Percentiles rank a stretch among this genome's conserved stretches.
These are phyloP conservation scores for Lecanicillium sp. DNA, from an alignment of 2,329 filamentous ascomycete species.

Conservation along the genomic window DNA sequence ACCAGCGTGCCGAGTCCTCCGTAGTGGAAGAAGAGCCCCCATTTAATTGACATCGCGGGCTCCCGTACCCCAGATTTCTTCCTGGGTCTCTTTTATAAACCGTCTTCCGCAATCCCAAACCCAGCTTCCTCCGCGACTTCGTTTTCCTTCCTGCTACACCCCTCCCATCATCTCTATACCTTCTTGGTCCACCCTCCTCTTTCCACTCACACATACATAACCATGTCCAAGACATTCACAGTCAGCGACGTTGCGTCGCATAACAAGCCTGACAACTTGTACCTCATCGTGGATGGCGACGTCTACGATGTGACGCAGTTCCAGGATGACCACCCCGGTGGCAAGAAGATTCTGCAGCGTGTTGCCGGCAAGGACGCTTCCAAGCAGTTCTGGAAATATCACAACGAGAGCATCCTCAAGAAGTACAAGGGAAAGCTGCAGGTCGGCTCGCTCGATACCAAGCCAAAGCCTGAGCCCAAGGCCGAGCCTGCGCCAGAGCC, in stretches of 20 bases:
- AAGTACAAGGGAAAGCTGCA: slow-evolving; percentile 73
- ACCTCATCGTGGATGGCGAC: slow-evolving; percentile 87
- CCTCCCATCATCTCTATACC: slow-evolving; percentile 4
- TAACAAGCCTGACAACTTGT: slow-evolving; percentile 79
- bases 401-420: slow-evolving; percentile 81
- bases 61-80: slow-evolving; percentile 5
- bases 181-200: slow-evolving; percentile 2
- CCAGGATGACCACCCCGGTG: slow-evolving; percentile 75
- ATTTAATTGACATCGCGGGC: too few relatives aligned
- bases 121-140: neutral
- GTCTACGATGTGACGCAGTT: slow-evolving; percentile 93
- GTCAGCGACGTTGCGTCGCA: slow-evolving; percentile 81
- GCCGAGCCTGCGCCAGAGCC: slow-evolving; percentile 35
- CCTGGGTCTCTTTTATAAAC: slow-evolving; percentile 6
- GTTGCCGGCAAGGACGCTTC: slow-evolving; percentile 59
- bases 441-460: slow-evolving; percentile 81
- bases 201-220: slow-evolving; percentile 15
- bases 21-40: too few relatives aligned
- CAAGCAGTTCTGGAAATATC: slow-evolving; percentile 65
- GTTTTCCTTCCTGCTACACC: neutral
- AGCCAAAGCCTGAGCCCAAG: slow-evolving; percentile 58
- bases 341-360: slow-evolving; percentile 56
- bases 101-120: slow-evolving; percentile 2
- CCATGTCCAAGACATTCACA: slow-evolving; percentile 83
- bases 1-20: too few relatives aligned